These are phyloP conservation scores for Shiraia bambusicola DNA, from an alignment of 2,329 filamentous ascomycete species.

Conservation along the genomic window DNA sequence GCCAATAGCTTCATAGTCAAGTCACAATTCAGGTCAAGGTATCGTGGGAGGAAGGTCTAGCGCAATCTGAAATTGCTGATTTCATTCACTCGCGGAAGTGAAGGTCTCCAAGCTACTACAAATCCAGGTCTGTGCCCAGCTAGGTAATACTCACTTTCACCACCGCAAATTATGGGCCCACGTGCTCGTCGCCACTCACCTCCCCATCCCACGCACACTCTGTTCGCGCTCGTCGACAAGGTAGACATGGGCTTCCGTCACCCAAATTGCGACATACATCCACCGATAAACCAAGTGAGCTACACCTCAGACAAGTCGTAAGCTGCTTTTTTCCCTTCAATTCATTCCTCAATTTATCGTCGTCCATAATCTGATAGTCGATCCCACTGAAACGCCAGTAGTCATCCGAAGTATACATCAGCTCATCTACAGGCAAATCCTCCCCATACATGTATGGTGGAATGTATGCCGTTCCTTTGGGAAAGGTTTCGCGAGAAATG, in stretches of 20 bases:
- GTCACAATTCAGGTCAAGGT: no score
- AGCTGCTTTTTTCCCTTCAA: conserved; percentile 12
- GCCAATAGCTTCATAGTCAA: no score
- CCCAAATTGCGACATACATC: conserved; percentile 18
- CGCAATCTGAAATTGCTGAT: no score
- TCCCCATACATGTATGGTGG: conserved; percentile 42
- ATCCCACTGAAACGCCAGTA: conserved; percentile 31
- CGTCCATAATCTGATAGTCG: conserved; percentile 28
- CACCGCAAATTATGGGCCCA: background rate
- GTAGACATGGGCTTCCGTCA: conserved; percentile 17
- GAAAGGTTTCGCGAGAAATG: conserved; percentile 28
- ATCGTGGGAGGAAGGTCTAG: no score
- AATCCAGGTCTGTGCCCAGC: no score
- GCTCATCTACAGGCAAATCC: conserved; percentile 27
- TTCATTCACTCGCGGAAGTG: no score
- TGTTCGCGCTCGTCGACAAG: conserved; percentile 8
- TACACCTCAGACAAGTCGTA: conserved; percentile 15
- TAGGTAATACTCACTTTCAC: no score
- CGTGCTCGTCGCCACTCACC: background rate
- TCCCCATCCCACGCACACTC: conserved; percentile 12
- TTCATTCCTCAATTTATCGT: conserved; percentile 20
- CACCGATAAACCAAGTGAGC: conserved; percentile 5
- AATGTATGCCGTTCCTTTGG: conserved; percentile 22
- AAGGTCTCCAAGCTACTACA: no score
- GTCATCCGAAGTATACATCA: conserved; percentile 33